A percentile compares a stretch with the other conserved stretches of the same genome.
Conservation (phyloP, 805 yeast genomes). For the Kregervanrija pseudodelftensis region DNA sequence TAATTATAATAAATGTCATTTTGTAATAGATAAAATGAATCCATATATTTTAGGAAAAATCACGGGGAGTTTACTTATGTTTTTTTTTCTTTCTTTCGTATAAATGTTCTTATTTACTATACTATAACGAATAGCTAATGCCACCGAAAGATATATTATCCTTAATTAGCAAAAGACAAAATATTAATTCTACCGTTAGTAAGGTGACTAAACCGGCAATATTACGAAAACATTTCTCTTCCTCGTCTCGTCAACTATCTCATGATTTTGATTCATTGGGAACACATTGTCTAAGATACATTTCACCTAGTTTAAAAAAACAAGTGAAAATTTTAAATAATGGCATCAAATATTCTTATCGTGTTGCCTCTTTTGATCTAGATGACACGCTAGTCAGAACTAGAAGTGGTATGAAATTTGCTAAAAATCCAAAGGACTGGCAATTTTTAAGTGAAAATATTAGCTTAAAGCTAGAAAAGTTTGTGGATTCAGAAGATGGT, state of each 20-base stretch:
- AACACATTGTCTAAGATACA: constrained; percentile 5
- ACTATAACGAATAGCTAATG: too few relatives aligned
- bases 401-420: constrained; percentile 52
- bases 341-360: background rate
- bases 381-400: constrained; percentile 74
- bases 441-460: constrained; percentile 36
- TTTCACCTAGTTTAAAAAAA: constrained; percentile 1
- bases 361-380: constrained; percentile 67
- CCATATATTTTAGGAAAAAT: too few relatives aligned
- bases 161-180: too few relatives aligned
- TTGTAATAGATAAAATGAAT: background rate
- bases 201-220: too few relatives aligned
- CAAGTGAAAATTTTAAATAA: background rate
- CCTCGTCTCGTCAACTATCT: background rate
- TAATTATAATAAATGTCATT: background rate
- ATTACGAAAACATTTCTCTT: background rate
- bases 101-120: too few relatives aligned
- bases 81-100: too few relatives aligned
- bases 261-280: constrained; percentile 2
- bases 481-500: constrained; percentile 11
- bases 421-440: constrained; percentile 69
- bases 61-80: too few relatives aligned
- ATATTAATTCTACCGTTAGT: too few relatives aligned
- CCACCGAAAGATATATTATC: too few relatives aligned
- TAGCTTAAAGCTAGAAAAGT: constrained; percentile 15